These are phyloP conservation scores for Funneliformis caledonium DNA, from an alignment of 371 early-diverging fungal genomes.

Conservation along the genomic window DNA sequence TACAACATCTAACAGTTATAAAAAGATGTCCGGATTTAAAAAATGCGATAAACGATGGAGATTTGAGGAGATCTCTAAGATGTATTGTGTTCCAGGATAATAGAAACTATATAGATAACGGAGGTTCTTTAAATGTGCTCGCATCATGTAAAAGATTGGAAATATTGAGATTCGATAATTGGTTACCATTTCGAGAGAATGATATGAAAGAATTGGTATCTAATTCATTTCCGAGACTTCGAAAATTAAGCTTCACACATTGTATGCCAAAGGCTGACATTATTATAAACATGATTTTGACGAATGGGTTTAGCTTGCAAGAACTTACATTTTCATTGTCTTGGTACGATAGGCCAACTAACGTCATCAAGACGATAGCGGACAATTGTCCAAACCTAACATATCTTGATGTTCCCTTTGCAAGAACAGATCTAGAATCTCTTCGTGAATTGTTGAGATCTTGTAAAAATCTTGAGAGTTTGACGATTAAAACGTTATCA, in stretches of 20 bases:
- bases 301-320: conserved; percentile 1
- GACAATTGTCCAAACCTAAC: not conserved
- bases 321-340: not conserved
- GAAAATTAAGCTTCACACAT: not conserved
- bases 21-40: conserved; percentile 1
- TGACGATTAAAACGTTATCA: not conserved
- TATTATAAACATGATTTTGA: not conserved
- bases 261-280: not conserved
- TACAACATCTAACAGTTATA: not conserved
- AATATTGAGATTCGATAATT: not conserved
- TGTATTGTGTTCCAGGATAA: not conserved
- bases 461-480: not conserved
- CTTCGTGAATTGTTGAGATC: not conserved
- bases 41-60: not conserved
- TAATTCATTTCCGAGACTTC: not conserved
- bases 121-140: conserved; percentile 9
- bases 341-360: not conserved
- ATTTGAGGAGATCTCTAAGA: not conserved
- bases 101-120: not conserved
- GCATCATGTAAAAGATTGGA: not conserved
- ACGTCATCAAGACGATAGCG: not conserved
- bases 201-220: not conserved
- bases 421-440: not conserved
- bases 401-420: conserved; percentile 13
- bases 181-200: not conserved